phyloP scores from a whole-genome alignment of 495 filamentous ascomycete species.

The Diplogelasinospora grovesii region DNA sequence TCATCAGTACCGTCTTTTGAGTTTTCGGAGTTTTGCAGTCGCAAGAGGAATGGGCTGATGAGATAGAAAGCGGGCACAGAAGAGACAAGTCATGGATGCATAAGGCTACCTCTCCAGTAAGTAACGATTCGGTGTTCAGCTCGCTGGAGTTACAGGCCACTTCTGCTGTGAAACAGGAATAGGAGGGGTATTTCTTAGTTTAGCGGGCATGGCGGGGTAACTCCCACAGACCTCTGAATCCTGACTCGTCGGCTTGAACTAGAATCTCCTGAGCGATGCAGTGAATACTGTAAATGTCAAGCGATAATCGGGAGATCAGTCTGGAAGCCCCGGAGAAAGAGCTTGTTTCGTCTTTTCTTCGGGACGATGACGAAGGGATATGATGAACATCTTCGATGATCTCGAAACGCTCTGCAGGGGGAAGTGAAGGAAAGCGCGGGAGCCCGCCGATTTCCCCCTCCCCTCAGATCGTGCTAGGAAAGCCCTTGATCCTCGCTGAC shows the following conservation, averaged over 20 bases:
- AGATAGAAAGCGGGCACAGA: no score
- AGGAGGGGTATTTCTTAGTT: conserved; percentile 10
- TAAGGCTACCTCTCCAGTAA: no score
- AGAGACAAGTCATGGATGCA: no score
- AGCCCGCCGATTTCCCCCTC: not conserved
- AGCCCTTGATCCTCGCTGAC: conserved; percentile 2
- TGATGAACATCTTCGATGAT: not conserved
- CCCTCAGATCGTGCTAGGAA: no score
- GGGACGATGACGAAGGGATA: not conserved
- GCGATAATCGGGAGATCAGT: conserved; percentile 2
- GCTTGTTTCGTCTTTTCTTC: not conserved
- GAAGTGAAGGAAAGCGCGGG: not conserved
- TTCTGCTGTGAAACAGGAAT: conserved; percentile 1
- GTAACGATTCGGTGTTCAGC: no score
- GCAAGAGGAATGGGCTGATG: no score
- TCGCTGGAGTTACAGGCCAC: no score
- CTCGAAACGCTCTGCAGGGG: no score
- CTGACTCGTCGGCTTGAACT: conserved; percentile 7
- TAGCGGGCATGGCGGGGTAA: conserved; percentile 6
- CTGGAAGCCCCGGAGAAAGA: not conserved
- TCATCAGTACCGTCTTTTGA: no score
- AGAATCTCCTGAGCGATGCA: conserved; percentile 5
- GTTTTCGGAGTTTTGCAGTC: no score
- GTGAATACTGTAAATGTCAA: not conserved
- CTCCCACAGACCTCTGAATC: not conserved